phyloP scores from a whole-genome alignment of 2,329 filamentous ascomycete species.

The Monosporascus ibericus region DNA sequence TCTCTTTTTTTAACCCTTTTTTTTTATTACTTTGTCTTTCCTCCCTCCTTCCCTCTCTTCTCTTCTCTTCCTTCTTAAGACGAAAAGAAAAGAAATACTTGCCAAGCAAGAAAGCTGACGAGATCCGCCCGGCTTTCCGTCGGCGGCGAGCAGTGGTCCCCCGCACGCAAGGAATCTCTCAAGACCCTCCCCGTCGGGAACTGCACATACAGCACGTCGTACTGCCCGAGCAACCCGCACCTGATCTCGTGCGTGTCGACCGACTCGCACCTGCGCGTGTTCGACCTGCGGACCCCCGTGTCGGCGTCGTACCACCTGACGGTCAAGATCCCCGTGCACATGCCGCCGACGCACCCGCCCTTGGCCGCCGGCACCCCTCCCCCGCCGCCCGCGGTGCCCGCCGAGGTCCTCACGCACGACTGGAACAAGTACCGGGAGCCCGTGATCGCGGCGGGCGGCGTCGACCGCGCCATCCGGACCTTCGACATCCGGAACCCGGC shows the following conservation, averaged over 20 bases:
- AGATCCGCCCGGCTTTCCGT: no score
- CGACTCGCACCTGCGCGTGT: conserved; percentile 84
- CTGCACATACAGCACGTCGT: conserved; percentile 91
- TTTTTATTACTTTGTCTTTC: no score
- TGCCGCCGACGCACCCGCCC: conserved; percentile 21
- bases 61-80: no score
- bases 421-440: conserved; percentile 97
- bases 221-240: conserved; percentile 80
- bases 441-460: conserved; percentile 80
- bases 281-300: conserved; percentile 82
- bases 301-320: conserved; percentile 84
- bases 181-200: conserved; percentile 84
- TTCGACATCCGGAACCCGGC: conserved; percentile 81
- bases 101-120: neutral
- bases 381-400: conserved; percentile 47
- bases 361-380: conserved; percentile 37
- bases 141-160: conserved; percentile 62
- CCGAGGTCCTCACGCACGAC: conserved; percentile 88
- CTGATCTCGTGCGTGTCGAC: conserved; percentile 82
- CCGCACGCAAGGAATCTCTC: conserved; percentile 66
- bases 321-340: conserved; percentile 77
- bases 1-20: no score
- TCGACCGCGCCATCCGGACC: conserved; percentile 79
- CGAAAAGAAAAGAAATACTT: no score
- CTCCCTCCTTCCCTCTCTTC: no score